Conservation (phyloP, 2,329 filamentous ascomycete species). For the Catunica adiposa region DNA sequence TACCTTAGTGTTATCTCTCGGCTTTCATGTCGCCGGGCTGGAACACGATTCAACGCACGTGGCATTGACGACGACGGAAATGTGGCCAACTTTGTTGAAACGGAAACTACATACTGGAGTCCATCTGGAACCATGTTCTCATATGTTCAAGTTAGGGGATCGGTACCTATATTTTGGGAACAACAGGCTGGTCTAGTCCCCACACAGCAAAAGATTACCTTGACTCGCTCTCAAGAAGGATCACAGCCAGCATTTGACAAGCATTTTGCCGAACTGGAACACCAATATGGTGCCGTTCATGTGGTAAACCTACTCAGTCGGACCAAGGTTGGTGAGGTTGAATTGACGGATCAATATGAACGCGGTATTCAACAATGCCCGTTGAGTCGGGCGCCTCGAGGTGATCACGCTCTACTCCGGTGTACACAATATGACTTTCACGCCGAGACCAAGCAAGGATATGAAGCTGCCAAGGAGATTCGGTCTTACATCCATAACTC, state of each 20-base stretch:
- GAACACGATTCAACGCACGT: slow-evolving; percentile 90
- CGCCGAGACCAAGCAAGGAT: slow-evolving; percentile 77
- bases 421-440: slow-evolving; percentile 93
- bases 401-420: slow-evolving; percentile 50
- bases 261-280: slow-evolving; percentile 76
- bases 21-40: slow-evolving; percentile 76
- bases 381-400: slow-evolving; percentile 37
- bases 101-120: slow-evolving; percentile 82
- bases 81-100: slow-evolving; percentile 97
- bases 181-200: slow-evolving; percentile 76
- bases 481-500: slow-evolving; percentile 61
- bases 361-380: slow-evolving; percentile 60
- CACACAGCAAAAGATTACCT: slow-evolving; percentile 82
- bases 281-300: slow-evolving; percentile 78
- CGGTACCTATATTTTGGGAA: slow-evolving; percentile 95
- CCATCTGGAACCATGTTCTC: slow-evolving; percentile 69
- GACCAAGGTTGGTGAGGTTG: slow-evolving; percentile 69
- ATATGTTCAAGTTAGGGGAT: slow-evolving; percentile 82
- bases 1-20: slow-evolving; percentile 80
- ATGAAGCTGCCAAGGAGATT: slow-evolving; percentile 80
- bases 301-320: slow-evolving; percentile 89
- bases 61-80: slow-evolving; percentile 96
- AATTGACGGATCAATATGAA: slow-evolving; percentile 65
- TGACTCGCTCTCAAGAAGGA: slow-evolving; percentile 77
- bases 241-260: slow-evolving; percentile 90